These are phyloP conservation scores for Pseudopyricularia javanii DNA, from an alignment of 2,329 filamentous ascomycete species.

Conservation along the genomic window DNA sequence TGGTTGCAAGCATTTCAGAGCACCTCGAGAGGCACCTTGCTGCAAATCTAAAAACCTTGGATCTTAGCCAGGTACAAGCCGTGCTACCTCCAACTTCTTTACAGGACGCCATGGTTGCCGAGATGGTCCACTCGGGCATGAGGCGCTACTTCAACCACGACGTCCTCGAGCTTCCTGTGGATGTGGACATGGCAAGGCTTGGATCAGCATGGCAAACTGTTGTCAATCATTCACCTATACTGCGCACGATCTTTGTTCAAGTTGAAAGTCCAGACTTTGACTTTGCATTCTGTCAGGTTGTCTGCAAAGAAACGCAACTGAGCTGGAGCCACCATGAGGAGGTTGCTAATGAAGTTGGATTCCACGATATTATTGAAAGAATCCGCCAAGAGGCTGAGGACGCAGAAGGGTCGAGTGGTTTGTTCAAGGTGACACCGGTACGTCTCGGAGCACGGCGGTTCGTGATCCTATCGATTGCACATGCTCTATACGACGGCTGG, in stretches of 20 bases:
- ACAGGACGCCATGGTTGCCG: conserved; percentile 76
- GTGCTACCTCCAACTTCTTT: conserved; percentile 68
- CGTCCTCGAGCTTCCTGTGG: conserved; percentile 45
- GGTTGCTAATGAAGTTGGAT: not conserved
- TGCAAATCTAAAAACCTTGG: not conserved
- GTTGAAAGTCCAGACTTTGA: conserved; percentile 47
- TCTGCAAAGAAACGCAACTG: conserved; percentile 16
- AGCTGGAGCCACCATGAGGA: conserved; percentile 13
- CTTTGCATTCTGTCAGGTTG: conserved; percentile 35
- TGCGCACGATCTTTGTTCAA: conserved; percentile 62
- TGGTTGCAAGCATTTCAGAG: not conserved
- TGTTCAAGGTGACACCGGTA: conserved; percentile 38
- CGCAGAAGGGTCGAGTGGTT: conserved; percentile 18
- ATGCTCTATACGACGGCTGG: conserved; percentile 84
- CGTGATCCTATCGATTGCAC: conserved; percentile 60
- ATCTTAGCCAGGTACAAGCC: conserved; percentile 32
- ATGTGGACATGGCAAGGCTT: conserved; percentile 43
- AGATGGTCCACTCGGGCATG: conserved; percentile 67
- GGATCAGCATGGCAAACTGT: conserved; percentile 50
- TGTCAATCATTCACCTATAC: conserved; percentile 49
- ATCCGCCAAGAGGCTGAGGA: conserved; percentile 23
- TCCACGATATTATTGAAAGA: conserved; percentile 12
- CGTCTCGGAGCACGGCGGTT: conserved; percentile 21
- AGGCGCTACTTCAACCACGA: conserved; percentile 79
- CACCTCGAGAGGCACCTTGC: not conserved